Evolutionary conservation across 2,329 filamentous ascomycete genomes (phyloP).

Genomic region (Phaeomoniella chlamydospora): DNA sequence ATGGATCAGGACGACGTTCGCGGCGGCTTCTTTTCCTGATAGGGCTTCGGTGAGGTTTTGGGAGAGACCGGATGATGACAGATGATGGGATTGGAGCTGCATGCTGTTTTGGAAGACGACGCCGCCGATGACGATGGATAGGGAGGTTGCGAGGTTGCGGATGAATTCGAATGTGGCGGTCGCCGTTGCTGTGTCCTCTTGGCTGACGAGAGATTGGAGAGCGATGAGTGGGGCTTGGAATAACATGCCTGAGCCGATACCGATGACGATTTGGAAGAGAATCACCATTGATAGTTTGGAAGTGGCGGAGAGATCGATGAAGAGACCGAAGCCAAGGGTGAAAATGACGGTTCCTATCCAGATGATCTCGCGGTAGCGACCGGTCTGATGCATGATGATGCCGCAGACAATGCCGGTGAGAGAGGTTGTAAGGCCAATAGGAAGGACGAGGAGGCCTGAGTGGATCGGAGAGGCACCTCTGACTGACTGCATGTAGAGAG

Average conservation of each 20-base stretch:
- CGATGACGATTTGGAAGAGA: conserved; percentile 41
- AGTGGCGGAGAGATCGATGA: conserved; percentile 39
- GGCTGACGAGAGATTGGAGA: conserved; percentile 36
- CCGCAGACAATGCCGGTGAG: conserved; percentile 28
- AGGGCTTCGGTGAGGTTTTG: conserved; percentile 7
- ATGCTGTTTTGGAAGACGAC: conserved; percentile 30
- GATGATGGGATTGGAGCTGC: conserved; percentile 7
- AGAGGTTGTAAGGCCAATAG: conserved; percentile 35
- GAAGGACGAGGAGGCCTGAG: conserved; percentile 47
- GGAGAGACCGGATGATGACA: conserved; percentile 13
- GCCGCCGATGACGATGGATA: conserved; percentile 44
- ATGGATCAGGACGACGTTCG: conserved; percentile 13
- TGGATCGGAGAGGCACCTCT: conserved; percentile 44
- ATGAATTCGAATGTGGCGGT: conserved; percentile 49
- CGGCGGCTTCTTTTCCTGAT: conserved; percentile 13
- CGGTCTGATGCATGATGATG: conserved; percentile 31
- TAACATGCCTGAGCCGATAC: conserved; percentile 35
- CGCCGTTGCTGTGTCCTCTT: conserved; percentile 39
- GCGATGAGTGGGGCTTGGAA: conserved; percentile 43
- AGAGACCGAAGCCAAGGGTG: conserved; percentile 50
- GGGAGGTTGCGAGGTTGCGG: conserved; percentile 41
- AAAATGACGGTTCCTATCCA: conserved; percentile 41
- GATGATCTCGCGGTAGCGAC: conserved; percentile 37
- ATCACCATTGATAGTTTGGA: conserved; percentile 33
- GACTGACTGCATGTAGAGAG: conserved; percentile 59